Evolutionary conservation across 1,284 basidiomycete species (phyloP), one percentile per base, ranked within the genome.

Genomic region (Malassezia sp.): DNA sequence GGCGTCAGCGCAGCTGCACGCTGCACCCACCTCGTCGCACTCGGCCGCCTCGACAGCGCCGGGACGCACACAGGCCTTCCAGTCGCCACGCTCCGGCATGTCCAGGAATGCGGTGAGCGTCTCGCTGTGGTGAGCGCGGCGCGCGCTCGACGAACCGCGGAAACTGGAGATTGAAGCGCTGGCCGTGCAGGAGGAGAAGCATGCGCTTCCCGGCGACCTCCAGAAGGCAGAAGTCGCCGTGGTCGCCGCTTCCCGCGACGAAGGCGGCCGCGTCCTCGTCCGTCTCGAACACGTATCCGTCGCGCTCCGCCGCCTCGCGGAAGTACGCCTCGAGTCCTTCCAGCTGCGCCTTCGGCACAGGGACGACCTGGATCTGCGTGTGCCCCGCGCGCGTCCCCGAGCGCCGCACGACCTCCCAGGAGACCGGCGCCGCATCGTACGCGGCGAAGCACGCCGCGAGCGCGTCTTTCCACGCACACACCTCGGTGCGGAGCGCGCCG

Each of bases 331-430:
- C 24, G 15, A 53, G 35, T 0, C 40, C 44, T 3, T 15, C 20
- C 9, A 36, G 14, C 8, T 24, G n/a, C 5, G 22, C 17, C 4
- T 28, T 17, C 5, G 53, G 42, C 0, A 67, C 33, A 0, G 65
- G 61, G 6, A 67, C 39, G 1, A 57, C 45, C 41, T 67, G 65
- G 5, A 53, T 59, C 27, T 67, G 65, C 12, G 59, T 49, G 32
- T 67, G 65, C 7, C 59, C 60, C 33, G 55, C 59, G 11, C 64
- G 34, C 24, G 51, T 49, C 24, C 51, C 49, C 5, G 50, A 53
- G 11, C 49, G 34, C 3, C 56, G 42, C 4, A 60, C 61, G 5
- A 65, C 31, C 11, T 54, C 47, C 59, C 59, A 60, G 20, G 29
- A 23, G 9, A 59, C 46, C 3, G 51, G 42, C 12, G 47, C 34